Evolutionary conservation across 768 basidiomycete genomes (phyloP), one percentile per base, ranked within the genome.

Genomic region (Serendipita sp.): DNA sequence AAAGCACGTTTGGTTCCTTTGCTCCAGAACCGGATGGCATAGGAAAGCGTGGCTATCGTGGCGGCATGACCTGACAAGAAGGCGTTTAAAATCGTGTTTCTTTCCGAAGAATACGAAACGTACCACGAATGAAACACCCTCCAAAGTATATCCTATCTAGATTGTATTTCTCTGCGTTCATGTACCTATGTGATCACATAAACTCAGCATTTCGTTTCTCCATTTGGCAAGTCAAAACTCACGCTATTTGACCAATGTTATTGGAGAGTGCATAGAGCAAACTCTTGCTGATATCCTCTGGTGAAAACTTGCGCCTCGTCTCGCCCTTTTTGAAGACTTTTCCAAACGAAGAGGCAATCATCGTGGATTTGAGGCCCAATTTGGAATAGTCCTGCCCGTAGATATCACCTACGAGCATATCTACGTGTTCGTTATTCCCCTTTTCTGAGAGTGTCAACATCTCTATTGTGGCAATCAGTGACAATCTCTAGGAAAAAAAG

Each of bases 191-290:
- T 32, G n/a, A 15, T 36, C 11, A 64, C 64, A 63, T 46, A 63
- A 44, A 63, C 35, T 51, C 18, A 34, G 62, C 36, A 2, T 10
- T 23, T 30, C 35, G 5, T 38, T 2, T 34, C n/a, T 32, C 32
- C 15, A 64, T 13, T 41, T 13, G 7, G 52, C 32, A 35, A 46
- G 44, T 51, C 11, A 44, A 8, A 64, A 87, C 93, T 73, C 75
- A 99, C 95, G 96, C 96, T 77, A 99, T 97, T 75, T 99, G 96
- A 15, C 96, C 96, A 69, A 99, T 99, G 74, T 99, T 99, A 76
- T 99, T 99, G 70, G 91, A 94, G 67, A 99, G 83, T 15, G 94
- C 95, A 73, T 97, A 98, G 36, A 99, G 79, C 73, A 99, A 76
- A 75, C 91, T 93, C 73, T 85, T 85, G 74, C 89, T 91, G 72